Base-by-base conservation (phyloP, 2,329 filamentous ascomycete species). In the Zymoseptoria brevis region DNA sequence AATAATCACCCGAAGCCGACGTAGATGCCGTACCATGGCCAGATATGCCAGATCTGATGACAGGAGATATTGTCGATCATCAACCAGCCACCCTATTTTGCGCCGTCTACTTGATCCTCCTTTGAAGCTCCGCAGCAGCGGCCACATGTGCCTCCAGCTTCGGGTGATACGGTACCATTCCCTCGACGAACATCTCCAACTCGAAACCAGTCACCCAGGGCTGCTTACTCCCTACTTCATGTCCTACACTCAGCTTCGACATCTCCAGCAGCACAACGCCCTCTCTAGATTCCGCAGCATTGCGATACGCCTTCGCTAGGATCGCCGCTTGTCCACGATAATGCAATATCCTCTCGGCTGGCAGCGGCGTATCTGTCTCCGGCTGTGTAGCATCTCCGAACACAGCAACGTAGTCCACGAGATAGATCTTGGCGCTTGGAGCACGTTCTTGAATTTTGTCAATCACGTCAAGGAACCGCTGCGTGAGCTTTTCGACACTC, bases 181-280 rank as follows among this genome's bases (percentile, higher is more conserved):
- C 57, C 22, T 53, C 35, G 26, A 50, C 22, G 41, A 59, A 45
- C 57, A 55, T 45, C 41, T 48, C 51, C 45, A 22, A 11, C 48
- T 49, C 58, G 30, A 56, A 62, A 11, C 59, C 60, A 41, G 35
- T 45, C 19, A 64, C 49, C 57, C 62, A 64, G 9, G 62, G 62
- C 41, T 62, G 49, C 19, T 21, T 21, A 7, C 54, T 57, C 16
- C 60, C 60, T 19, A 63, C 3, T 11, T 54, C 60, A 55, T 63
- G 62, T 21, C 52, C 60, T 50, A 54, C 50, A 49, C 62, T 64
- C 57, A 57, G 29, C 54, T 49, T 35, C 21, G 60, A 56, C 29
- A 62, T 51, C n/a, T 45, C 30, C 21, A 64, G 50, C 21, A 60
- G 26, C 19, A 59, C 58, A n/a, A 62, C 56, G 4, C 48, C 52